Conservation (phyloP, 352 stramenopile genomes). For the Phytophthora ramorum region DNA sequence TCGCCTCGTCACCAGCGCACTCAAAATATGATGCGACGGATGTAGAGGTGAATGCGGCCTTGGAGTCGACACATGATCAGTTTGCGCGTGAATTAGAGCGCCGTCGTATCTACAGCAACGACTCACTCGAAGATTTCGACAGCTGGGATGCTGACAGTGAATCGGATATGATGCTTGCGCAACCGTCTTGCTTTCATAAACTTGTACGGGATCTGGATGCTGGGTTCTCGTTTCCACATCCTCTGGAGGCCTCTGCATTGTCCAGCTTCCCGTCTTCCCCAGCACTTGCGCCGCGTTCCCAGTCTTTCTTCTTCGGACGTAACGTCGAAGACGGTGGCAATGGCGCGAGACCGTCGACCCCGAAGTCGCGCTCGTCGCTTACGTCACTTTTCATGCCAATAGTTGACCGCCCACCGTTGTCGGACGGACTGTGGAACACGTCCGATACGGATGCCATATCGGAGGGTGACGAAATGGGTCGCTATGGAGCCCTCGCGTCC, state of each 20-base stretch:
- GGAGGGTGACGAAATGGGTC: conserved; percentile 48
- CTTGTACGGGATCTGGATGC: conserved; percentile 65
- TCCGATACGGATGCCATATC: conserved; percentile 41
- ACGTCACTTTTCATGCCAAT: conserved; percentile 43
- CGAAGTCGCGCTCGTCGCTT: conserved; percentile 40
- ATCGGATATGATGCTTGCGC: conserved; percentile 17
- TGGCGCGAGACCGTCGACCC: conserved; percentile 18
- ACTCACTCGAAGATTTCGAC: conserved; percentile 26
- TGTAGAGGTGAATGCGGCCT: conserved; percentile 35
- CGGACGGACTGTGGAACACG: conserved; percentile 38
- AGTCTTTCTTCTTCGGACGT: conserved; percentile 19
- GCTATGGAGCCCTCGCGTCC: conserved; percentile 35
- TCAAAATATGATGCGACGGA: conserved; percentile 28
- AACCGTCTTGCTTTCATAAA: conserved; percentile 48
- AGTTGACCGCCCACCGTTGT: conserved; percentile 33
- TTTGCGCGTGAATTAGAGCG: conserved; percentile 21
- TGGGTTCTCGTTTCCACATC: conserved; percentile 63
- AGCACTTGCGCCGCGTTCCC: conserved; percentile 25
- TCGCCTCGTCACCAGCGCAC: conserved; percentile 35
- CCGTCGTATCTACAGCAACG: conserved; percentile 12
- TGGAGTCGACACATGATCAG: conserved; percentile 30
- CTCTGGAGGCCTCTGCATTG: conserved; percentile 37
- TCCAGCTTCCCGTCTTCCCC: conserved; percentile 33
- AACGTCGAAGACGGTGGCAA: conserved; percentile 16
- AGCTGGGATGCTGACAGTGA: conserved; percentile 35